Base-by-base conservation (phyloP, 129 eudicot species). In the Tanacetum coccineum region DNA sequence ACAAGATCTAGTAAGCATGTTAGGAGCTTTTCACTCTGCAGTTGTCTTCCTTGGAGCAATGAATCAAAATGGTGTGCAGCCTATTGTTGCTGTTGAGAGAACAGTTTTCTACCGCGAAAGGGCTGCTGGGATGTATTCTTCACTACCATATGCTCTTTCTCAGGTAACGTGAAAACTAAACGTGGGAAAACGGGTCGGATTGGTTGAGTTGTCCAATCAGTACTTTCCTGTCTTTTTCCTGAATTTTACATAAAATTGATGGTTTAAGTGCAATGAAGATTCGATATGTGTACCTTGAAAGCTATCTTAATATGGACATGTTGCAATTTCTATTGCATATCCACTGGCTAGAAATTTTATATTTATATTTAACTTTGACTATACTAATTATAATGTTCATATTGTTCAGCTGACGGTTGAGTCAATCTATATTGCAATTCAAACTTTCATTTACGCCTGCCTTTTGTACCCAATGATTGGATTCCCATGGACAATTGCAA, bases 111-210 rank as follows among this genome's bases (percentile, higher is more conserved):
- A 91, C 62, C 74, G 97, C 7, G 97, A 91, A 74, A 78, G 84
- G 76, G 92, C 88, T 30, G 91, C 92, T 11, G 97, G 97, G 73
- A 86, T 90, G 97, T 87, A 82, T 80, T 87, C 95, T 0, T 91
- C 97, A 0, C 73, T 87, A 62, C 97, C 96, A 17, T 91, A 87
- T 71, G 97, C 96, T 46, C 69, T 85, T 70, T 83, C 97, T 39
- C 97, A 87, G 95, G 97, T 91, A 15, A 64, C 19, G 9, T 36
- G 40, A 36, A 36, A 36, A 36, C 40, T 36, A 36, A 36, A 36
- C 9, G 9, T 36, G 40, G 9, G 9, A 36, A 36, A 30, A 36
- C 40, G 8, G 40, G 40, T 32, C 40, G 40, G 40, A 1, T 36
- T 36, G 40, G 9, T 6, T 36, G 40, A 36, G 40, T 36, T 36